These are phyloP conservation scores for Agaricales sp. DNA, from an alignment of 1,284 basidiomycete species.

Conservation along the genomic window DNA sequence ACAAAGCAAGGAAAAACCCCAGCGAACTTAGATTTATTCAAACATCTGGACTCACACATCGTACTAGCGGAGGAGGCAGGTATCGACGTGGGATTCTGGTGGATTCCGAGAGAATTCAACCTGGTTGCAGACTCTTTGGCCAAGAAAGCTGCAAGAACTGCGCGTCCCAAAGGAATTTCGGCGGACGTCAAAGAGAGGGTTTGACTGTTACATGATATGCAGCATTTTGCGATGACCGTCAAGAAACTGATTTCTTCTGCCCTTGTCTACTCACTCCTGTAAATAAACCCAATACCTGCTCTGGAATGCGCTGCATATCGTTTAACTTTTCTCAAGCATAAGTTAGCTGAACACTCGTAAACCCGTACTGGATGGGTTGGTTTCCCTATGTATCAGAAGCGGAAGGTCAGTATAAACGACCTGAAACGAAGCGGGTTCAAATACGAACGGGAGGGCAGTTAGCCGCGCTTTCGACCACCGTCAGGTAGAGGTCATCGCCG, in stretches of 20 bases:
- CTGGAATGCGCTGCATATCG: no score
- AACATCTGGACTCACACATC: slow-evolving; percentile 14
- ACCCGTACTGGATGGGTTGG: background rate
- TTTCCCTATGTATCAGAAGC: background rate
- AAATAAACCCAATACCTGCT: no score
- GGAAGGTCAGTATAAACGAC: background rate
- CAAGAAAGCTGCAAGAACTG: no score
- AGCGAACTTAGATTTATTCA: slow-evolving; percentile 19
- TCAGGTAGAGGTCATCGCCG: background rate
- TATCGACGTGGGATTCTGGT: slow-evolving; percentile 15
- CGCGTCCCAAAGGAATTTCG: no score
- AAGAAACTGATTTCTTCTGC: no score
- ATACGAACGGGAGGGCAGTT: background rate
- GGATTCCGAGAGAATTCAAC: slow-evolving; percentile 14
- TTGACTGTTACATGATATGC: no score
- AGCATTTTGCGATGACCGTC: no score
- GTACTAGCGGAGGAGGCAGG: slow-evolving; percentile 10
- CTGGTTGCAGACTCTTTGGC: no score
- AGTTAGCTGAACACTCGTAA: background rate
- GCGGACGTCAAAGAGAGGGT: no score
- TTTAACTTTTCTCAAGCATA: background rate
- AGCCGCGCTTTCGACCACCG: background rate
- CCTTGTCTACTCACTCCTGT: no score
- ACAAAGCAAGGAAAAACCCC: slow-evolving; percentile 12
- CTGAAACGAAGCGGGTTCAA: background rate